Evolutionary conservation across 2,329 filamentous ascomycete genomes (phyloP).

Genomic region (Exophiala alcalophila): DNA sequence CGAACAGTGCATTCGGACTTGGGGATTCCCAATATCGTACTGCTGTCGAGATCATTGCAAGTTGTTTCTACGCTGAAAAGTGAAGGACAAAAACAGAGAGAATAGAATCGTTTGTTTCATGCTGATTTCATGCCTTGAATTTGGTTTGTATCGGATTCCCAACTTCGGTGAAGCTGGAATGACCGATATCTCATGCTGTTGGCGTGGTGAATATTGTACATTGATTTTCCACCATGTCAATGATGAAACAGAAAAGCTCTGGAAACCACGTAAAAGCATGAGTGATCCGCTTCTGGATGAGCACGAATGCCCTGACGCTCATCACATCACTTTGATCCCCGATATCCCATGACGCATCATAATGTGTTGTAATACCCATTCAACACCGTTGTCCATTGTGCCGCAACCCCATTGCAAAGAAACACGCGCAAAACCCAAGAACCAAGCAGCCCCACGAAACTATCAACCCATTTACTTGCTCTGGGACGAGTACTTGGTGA

Average conservation of each 20-base stretch:
- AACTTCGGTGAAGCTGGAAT: slow-evolving; percentile 19
- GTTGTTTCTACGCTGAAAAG: not conserved
- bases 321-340: slow-evolving; percentile 23
- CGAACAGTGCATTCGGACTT: too few species aligned
- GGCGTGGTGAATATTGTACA: slow-evolving; percentile 27
- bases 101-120: slow-evolving; percentile 2
- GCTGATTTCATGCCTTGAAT: slow-evolving; percentile 31
- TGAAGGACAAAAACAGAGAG: not conserved
- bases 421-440: slow-evolving; percentile 38
- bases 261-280: slow-evolving; percentile 25
- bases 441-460: slow-evolving; percentile 40
- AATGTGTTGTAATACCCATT: slow-evolving; percentile 38
- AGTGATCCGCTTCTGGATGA: slow-evolving; percentile 19
- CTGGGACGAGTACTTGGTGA: slow-evolving; percentile 99
- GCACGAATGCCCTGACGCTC: slow-evolving; percentile 19
- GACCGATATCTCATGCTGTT: slow-evolving; percentile 21
- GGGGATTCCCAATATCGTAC: too few species aligned
- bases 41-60: too few species aligned
- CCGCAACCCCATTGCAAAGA: slow-evolving; percentile 40
- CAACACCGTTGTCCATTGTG: slow-evolving; percentile 40
- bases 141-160: slow-evolving; percentile 23
- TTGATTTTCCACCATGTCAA: slow-evolving; percentile 12
- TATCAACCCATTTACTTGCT: slow-evolving; percentile 73
- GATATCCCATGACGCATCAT: slow-evolving; percentile 29
- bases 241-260: slow-evolving; percentile 23